Evolutionary conservation across 495 filamentous ascomycete species (phyloP), one percentile per base, ranked within the genome.

Genomic region (Podospora fimiseda): DNA sequence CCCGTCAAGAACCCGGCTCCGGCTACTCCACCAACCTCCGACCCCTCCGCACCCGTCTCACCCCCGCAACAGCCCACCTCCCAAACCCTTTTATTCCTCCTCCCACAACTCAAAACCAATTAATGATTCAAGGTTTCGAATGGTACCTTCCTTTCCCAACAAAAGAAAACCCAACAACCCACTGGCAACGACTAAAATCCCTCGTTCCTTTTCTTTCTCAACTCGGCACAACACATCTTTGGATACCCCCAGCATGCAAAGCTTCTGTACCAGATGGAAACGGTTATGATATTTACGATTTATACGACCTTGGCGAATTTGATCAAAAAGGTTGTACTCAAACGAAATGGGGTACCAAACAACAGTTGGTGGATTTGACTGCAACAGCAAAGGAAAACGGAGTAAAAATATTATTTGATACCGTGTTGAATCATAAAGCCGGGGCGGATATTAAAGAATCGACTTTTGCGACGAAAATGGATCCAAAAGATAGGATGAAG

Each of bases 231-330:
- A 77, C 82, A 54, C 78, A 75, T 53, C 67, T 89, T 33, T 89
- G 87, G 84, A 77, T 89, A 11, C 86, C 87, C 1, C 87, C 87
- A 0, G 87, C 77, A 21, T 89, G 86, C 68, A 91, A 91, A 61
- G 84, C 79, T 0, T 75, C 80, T 55, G 78, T 72, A 33, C 74
- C 74, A 0, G 59, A 73, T 6, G 82, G 84, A 3, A 88, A 86
- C 62, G 87, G 86, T 3, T 89, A 89, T 58, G 86, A 90, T 62
- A 77, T 87, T 57, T 89, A 90, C 53, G 85, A 90, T 60, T 60
- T 90, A 3, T 90, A 84, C 59, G 87, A 90, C 53, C 65, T 89
- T n/a, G 87, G 87, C n/a, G 87, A 90, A 60, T 90, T 89, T 57
- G 77, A 88, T 46, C 86, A 89, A 57, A 88, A 89, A 59, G 84